phyloP scores from a whole-genome alignment of 768 basidiomycete species.

The Lactarius tabidus region DNA sequence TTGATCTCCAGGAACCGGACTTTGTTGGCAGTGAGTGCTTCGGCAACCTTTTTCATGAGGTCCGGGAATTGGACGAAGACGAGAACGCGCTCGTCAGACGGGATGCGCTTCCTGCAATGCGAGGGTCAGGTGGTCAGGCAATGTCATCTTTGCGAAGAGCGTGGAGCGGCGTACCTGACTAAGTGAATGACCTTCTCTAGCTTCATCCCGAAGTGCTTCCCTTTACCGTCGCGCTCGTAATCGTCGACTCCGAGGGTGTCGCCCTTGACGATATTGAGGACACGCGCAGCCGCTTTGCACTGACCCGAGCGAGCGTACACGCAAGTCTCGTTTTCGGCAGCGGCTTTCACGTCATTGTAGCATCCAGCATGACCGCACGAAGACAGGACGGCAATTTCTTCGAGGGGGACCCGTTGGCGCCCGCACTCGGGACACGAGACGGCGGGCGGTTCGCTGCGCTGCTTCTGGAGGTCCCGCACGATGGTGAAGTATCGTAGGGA shows the following conservation, averaged over 20 bases:
- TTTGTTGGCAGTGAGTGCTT: constrained; percentile 67
- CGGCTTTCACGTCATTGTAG: constrained; percentile 61
- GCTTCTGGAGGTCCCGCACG: constrained; percentile 83
- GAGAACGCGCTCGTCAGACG: constrained; percentile 75
- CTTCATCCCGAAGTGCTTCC: constrained; percentile 80
- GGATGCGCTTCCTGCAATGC: constrained; percentile 52
- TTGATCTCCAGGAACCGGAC: constrained; percentile 79
- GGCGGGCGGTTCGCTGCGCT: constrained; percentile 53
- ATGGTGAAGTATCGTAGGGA: constrained; percentile 91
- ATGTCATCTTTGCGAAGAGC: neutral
- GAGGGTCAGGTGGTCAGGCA: neutral
- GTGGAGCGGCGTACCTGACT: constrained; percentile 58
- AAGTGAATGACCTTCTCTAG: constrained; percentile 71
- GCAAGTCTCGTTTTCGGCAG: constrained; percentile 78
- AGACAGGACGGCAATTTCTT: constrained; percentile 78
- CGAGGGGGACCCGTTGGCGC: constrained; percentile 50
- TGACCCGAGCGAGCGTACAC: constrained; percentile 63
- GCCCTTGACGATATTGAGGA: constrained; percentile 78
- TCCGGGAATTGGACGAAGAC: constrained; percentile 97
- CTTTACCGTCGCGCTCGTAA: constrained; percentile 61
- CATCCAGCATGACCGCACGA: constrained; percentile 93
- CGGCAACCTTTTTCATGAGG: constrained; percentile 85
- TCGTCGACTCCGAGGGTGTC: constrained; percentile 80
- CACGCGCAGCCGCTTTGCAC: constrained; percentile 77
- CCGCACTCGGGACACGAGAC: constrained; percentile 63